Percentiles rank a stretch among this genome's conserved stretches.
Evolutionary conservation across 2,329 filamentous ascomycete genomes (phyloP).

Genomic region (Emergomyces orientalis): DNA sequence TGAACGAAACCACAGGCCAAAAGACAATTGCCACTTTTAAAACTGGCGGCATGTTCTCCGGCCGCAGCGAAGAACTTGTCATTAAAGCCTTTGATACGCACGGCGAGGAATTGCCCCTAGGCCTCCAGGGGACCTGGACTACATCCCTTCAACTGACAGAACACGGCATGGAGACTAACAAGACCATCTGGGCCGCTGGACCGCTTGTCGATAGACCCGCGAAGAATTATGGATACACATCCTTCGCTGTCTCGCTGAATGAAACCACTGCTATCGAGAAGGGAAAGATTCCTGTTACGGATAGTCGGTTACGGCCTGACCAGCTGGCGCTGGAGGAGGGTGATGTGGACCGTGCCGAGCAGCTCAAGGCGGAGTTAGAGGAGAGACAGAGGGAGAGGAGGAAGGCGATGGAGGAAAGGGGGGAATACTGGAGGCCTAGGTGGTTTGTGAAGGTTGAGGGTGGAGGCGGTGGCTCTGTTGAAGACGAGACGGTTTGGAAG

Average conservation of each 20-base stretch:
- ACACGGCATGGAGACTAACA: constrained; percentile 51
- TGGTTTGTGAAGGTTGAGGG: constrained; percentile 70
- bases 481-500: constrained; percentile 14
- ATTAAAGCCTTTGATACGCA: constrained; percentile 62
- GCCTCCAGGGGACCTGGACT: constrained; percentile 80
- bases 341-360: constrained; percentile 73
- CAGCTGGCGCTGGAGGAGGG: constrained; percentile 77
- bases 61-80: constrained; percentile 78
- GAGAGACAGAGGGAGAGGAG: constrained; percentile 72
- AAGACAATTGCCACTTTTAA: constrained; percentile 87
- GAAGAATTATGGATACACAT: constrained; percentile 78
- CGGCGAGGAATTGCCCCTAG: constrained; percentile 56
- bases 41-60: constrained; percentile 93
- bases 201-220: constrained; percentile 67
- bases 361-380: constrained; percentile 71
- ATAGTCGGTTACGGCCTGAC: constrained; percentile 75
- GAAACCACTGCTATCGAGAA: constrained; percentile 76
- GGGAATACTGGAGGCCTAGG: constrained; percentile 61
- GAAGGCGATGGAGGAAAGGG: constrained; percentile 63
- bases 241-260: constrained; percentile 78
- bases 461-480: constrained; percentile 15
- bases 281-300: constrained; percentile 65
- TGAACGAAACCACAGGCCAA: constrained; percentile 73
- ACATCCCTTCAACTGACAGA: constrained; percentile 57
- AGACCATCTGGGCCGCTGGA: constrained; percentile 70